These are phyloP conservation scores for Trichoderma sp. DNA, from an alignment of 2,329 filamentous ascomycete species.

Conservation along the genomic window DNA sequence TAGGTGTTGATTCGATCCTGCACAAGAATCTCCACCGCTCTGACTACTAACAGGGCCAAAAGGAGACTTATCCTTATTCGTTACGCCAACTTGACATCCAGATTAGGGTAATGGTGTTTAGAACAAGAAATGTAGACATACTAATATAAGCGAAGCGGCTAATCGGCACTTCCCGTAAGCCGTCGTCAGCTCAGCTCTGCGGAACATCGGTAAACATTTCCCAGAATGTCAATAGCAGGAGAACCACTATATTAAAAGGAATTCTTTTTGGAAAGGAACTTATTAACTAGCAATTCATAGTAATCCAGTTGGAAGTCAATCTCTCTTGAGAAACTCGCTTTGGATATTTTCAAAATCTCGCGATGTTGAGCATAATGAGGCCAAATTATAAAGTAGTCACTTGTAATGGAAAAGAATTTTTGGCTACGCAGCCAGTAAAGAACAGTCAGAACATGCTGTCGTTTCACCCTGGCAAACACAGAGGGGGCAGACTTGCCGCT, in stretches of 20 bases:
- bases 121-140: neutral
- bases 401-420: neutral
- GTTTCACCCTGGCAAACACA: neutral
- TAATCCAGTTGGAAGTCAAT: neutral
- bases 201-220: neutral
- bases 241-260: neutral
- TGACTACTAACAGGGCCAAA: neutral
- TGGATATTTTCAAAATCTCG: neutral
- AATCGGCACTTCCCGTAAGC: neutral
- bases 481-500: neutral
- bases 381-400: neutral
- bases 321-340: neutral
- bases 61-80: neutral
- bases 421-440: neutral
- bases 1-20: neutral
- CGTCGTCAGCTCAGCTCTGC: neutral
- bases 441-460: neutral
- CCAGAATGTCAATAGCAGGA: neutral
- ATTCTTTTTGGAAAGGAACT: too few species aligned
- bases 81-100: neutral
- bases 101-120: neutral
- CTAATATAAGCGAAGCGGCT: neutral
- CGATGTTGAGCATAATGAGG: rapidly evolving
- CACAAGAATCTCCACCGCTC: neutral
- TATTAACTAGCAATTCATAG: neutral